phyloP scores from a whole-genome alignment of 2,329 filamentous ascomycete genomes.

The Alternaria infectoria region DNA sequence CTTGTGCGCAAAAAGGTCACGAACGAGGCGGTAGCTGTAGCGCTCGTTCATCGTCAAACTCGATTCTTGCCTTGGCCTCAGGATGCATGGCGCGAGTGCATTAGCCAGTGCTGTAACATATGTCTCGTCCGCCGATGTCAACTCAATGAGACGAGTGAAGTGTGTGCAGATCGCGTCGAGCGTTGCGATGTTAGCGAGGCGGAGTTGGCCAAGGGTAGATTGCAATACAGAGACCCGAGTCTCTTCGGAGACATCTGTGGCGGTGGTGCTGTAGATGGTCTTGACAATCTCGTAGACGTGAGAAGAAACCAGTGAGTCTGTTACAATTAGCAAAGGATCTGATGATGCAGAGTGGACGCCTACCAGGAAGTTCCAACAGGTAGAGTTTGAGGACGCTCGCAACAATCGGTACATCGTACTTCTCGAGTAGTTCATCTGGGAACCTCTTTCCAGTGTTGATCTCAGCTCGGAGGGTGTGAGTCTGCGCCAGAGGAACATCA shows the following conservation, averaged over 20 bases:
- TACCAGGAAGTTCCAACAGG: constrained; percentile 90
- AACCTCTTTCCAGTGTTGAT: constrained; percentile 89
- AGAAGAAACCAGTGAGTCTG: constrained; percentile 96
- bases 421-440: constrained; percentile 75
- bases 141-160: constrained; percentile 93
- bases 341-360: constrained; percentile 36
- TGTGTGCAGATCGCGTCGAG: constrained; percentile 98
- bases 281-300: constrained; percentile 99
- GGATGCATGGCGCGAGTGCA: constrained; percentile 79
- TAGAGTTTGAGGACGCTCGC: constrained; percentile 94
- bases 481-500: constrained; percentile 84
- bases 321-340: constrained; percentile 24
- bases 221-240: constrained; percentile 89
- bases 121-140: constrained; percentile 91
- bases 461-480: constrained; percentile 80
- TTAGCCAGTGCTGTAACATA: constrained; percentile 79
- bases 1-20: constrained; percentile 92
- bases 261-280: constrained; percentile 89
- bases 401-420: constrained; percentile 93
- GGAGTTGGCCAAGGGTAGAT: constrained; percentile 91
- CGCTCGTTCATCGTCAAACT: constrained; percentile 95
- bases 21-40: constrained; percentile 86
- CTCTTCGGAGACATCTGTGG: constrained; percentile 69
- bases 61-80: constrained; percentile 85
- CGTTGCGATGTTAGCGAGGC: constrained; percentile 97